Base-by-base conservation (phyloP, 2,329 filamentous ascomycete species). In the Diaporthe ilicicola region DNA sequence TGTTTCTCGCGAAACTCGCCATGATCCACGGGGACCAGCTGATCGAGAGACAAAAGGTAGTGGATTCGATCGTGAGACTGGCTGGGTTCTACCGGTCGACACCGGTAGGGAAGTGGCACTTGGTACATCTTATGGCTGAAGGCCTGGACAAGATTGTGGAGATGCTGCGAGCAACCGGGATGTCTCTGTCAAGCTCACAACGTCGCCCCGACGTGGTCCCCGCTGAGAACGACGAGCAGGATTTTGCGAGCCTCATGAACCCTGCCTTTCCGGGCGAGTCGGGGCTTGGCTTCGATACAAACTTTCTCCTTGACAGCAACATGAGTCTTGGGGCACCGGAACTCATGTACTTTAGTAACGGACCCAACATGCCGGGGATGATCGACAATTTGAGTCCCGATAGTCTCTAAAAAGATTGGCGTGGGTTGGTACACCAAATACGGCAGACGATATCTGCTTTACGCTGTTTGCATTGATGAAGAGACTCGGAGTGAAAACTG, bases 1-100 rank as follows among this genome's bases (percentile, higher is more conserved):
- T 86, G 74, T 87, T 88, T 69, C 79, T 87, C 1, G 81, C 86
- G 34, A 86, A 86, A 70, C 78, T 87, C 0, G 80, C 84, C 2
- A 80, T 82, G 37, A 85, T 84, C 27, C 73, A 75, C 78, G 0
- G 53, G 46, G 80, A 79, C 5, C 78, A 80, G 4, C 77, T 84
- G 1, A 79, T 84, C 19, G 79, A 84, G n/a, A 67, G 80, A 3
- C 74, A 76, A 0, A 74, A 79, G 1, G 82, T 85, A 0, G 76
- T 78, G 22, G 78, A 82, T 10, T 74, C 85, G 13, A 82, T 81
- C 0, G 78, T 77, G 0, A 78, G 78, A 24, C 78, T 84, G 0
- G 81, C 84, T 1, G 76, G 77, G 15, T 78, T 83, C 22, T 84
- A 85, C 19, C 77, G 82, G 0, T 80, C 79, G 0, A 77, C 82